phyloP scores from a whole-genome alignment of 306 rosid genomes.

The Pueraria montana region DNA sequence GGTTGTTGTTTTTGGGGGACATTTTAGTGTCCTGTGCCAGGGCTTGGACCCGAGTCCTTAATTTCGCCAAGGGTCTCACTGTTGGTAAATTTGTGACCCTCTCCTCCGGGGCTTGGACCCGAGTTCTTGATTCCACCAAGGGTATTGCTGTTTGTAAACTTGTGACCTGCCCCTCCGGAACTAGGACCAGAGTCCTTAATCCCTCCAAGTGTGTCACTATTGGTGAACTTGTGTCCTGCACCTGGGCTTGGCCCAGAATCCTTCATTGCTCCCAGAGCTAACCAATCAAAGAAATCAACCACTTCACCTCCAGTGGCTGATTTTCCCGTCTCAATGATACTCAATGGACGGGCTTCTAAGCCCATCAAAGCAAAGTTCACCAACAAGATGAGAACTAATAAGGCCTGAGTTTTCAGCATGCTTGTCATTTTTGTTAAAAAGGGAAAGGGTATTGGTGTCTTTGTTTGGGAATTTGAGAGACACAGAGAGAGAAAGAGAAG shows the following conservation, averaged over 20 bases:
- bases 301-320: slow-evolving; percentile 17
- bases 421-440: slow-evolving; percentile 22
- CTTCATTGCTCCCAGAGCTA: slow-evolving; percentile 59
- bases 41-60: slow-evolving; percentile 46
- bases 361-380: slow-evolving; percentile 40
- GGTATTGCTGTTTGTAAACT: slow-evolving; percentile 18
- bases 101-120: slow-evolving; percentile 31
- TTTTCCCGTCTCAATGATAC: slow-evolving; percentile 32
- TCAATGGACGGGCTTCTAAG: slow-evolving; percentile 64
- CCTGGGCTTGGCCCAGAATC: slow-evolving; percentile 47
- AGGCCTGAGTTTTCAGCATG: slow-evolving; percentile 18
- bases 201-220: slow-evolving; percentile 46
- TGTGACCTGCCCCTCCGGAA: slow-evolving; percentile 44
- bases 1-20: neutral
- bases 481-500: slow-evolving; percentile 1
- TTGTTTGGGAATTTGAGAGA: neutral
- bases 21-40: slow-evolving; percentile 41
- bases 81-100: slow-evolving; percentile 51
- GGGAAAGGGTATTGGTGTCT: neutral
- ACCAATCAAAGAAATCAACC: slow-evolving; percentile 61
- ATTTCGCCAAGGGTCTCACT: slow-evolving; percentile 41
- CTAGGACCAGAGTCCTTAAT: slow-evolving; percentile 57
- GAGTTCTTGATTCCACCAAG: slow-evolving; percentile 47
- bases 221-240: slow-evolving; percentile 54
- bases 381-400: slow-evolving; percentile 44